A percentile compares a stretch with the other conserved stretches of the same genome.
These are phyloP conservation scores for Dipodascopsis uninucleata DNA, from an alignment of 805 yeast species.

Conservation along the genomic window DNA sequence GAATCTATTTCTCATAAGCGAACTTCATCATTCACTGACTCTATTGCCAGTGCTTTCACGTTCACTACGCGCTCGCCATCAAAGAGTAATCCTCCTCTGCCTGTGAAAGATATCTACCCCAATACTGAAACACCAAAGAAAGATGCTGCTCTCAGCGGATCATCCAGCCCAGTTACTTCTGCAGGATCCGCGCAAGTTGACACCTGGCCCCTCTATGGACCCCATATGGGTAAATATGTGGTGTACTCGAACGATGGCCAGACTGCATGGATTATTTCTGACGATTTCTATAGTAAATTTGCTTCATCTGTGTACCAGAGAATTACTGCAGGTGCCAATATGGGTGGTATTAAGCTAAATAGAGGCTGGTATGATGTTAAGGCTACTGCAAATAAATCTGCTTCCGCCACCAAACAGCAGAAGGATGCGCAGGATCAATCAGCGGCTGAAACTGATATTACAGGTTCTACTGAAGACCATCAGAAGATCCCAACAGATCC, in stretches of 20 bases:
- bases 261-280: slow-evolving; percentile 31
- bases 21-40: slow-evolving; percentile 19
- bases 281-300: slow-evolving; percentile 29
- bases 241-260: slow-evolving; percentile 25
- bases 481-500: slow-evolving; percentile 1
- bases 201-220: slow-evolving; percentile 29
- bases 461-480: neutral
- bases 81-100: too few relatives aligned
- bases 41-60: slow-evolving; percentile 20
- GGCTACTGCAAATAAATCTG: slow-evolving; percentile 1
- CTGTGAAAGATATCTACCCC: slow-evolving; percentile 3
- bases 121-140: too few relatives aligned
- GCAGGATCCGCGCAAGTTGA: slow-evolving; percentile 3
- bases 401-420: slow-evolving; percentile 3
- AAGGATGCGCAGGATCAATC: too few relatives aligned
- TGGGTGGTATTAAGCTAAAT: slow-evolving; percentile 31
- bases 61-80: slow-evolving; percentile 16
- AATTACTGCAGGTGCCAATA: slow-evolving; percentile 27
- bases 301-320: slow-evolving; percentile 25
- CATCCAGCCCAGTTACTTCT: slow-evolving; percentile 1
- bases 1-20: slow-evolving; percentile 1
- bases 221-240: slow-evolving; percentile 29
- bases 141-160: neutral
- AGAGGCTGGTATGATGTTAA: slow-evolving; percentile 30
- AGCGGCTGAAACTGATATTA: too few relatives aligned